Evolutionary conservation across 352 stramenopile genomes (phyloP), one percentile per base, ranked within the genome.

Genomic region (Pythium aristosporum): DNA sequence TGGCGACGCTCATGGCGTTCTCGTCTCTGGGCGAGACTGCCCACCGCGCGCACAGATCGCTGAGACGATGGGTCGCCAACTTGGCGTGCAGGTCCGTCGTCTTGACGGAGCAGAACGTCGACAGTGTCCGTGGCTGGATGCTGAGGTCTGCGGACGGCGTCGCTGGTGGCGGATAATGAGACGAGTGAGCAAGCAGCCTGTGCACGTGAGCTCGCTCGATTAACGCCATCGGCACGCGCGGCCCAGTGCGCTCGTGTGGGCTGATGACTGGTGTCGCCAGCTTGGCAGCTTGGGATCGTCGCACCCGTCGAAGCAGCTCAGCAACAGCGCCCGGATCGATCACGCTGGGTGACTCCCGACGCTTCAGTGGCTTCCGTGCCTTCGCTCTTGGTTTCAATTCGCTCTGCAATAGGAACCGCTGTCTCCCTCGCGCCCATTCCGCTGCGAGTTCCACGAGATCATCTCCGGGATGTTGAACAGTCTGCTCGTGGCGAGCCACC

Each of bases 41-140:
- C 65, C 65, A 72, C 16, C 57, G 56, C n/a, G 65, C 41, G 1
- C 9, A 49, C 30, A 65, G 37, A 15, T 63, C 60, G 34, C 46
- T 16, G 2, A 72, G 54, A 0, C 60, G 25, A n/a, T 41, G 8
- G 12, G 65, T 68, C 41, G 65, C 65, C 6, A 72, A 32, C 43
- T 56, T 46, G 13, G 47, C 65, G 18, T 64, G 25, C 13, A 72
- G 37, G n/a, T 64, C 36, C 41, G 59, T 47, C 2, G 28, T 52
- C 47, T 72, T 72, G 13, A 58, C 44, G 3, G 60, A 58, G 34
- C 44, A 61, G 32, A 72, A 72, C 28, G 60, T 72, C 3, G 52
- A 61, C 12, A 68, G 5, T 4, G 57, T 62, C 18, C 53, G 41
- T 23, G 55, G 34, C 11, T 30, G 32, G 2, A 2, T 5, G 3